These are phyloP conservation scores for Brasenia schreberi DNA, from an alignment of 164 flowering plant genomes.

Conservation along the genomic window DNA sequence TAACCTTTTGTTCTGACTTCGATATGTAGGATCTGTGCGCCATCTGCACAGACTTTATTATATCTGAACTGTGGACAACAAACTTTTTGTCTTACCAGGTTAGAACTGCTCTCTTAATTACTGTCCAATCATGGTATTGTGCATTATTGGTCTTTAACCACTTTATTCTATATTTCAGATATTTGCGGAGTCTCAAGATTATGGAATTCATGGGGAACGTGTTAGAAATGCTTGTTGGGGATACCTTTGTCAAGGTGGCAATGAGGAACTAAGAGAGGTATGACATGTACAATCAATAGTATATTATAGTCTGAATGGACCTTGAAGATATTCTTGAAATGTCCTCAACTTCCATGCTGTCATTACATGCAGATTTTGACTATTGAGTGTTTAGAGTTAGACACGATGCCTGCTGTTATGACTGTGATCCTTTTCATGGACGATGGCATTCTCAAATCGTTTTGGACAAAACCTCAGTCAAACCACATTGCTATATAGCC, in stretches of 20 bases:
- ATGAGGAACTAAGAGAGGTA: constrained; percentile 92
- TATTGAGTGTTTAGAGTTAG: too few species aligned
- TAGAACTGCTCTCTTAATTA: constrained; percentile 1
- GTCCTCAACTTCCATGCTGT: too few species aligned
- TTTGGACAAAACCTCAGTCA: too few species aligned
- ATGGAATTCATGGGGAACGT: constrained; percentile 91
- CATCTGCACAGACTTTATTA: constrained; percentile 94
- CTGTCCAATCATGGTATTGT: neutral
- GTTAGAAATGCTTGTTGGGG: constrained; percentile 99
- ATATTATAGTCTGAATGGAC: too few species aligned
- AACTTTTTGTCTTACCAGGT: constrained; percentile 97
- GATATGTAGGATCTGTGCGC: constrained; percentile 81
- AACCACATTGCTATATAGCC: too few species aligned
- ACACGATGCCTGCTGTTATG: too few species aligned
- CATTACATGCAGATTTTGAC: too few species aligned
- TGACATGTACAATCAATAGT: neutral
- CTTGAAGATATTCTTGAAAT: too few species aligned
- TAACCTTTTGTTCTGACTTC: constrained; percentile 1
- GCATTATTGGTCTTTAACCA: constrained; percentile 1
- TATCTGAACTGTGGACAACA: constrained; percentile 87
- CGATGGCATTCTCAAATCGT: too few species aligned
- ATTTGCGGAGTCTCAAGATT: constrained; percentile 95
- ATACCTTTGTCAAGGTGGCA: constrained; percentile 92
- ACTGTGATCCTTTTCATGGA: too few species aligned
- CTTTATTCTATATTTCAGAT: constrained; percentile 31